phyloP scores from a whole-genome alignment of 1,284 basidiomycete species.

The Puccinia horiana region DNA sequence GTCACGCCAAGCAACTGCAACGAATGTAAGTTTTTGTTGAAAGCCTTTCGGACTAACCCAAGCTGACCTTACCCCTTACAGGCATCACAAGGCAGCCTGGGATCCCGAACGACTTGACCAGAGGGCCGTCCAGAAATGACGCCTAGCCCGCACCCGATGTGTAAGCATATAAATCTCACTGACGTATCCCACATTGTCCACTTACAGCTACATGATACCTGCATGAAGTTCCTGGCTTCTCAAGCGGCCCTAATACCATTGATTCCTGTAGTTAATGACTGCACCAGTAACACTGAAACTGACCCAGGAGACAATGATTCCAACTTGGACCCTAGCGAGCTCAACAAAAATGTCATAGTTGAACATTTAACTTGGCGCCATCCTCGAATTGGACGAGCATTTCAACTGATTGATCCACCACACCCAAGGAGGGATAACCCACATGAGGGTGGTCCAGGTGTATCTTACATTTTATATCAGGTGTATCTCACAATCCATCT shows the following conservation, averaged over 20 bases:
- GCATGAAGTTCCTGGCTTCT: background rate
- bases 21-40: slow-evolving; percentile 9
- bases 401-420: slow-evolving; percentile 7
- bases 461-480: too few relatives aligned
- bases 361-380: slow-evolving; percentile 16
- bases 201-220: background rate
- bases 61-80: background rate
- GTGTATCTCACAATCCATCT: too few relatives aligned
- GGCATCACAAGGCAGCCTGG: background rate
- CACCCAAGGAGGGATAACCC: too few relatives aligned
- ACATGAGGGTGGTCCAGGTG: too few relatives aligned
- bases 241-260: background rate
- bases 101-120: background rate
- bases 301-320: background rate
- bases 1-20: slow-evolving; percentile 8
- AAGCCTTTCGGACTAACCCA: background rate
- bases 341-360: background rate
- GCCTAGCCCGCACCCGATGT: background rate
- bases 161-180: background rate
- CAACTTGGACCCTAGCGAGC: background rate
- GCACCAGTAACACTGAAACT: slow-evolving; percentile 33
- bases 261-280: slow-evolving; percentile 7
- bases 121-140: background rate
- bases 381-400: slow-evolving; percentile 8
- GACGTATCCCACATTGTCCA: background rate